Evolutionary conservation across 768 basidiomycete genomes (phyloP), one percentile per base, ranked within the genome.

Genomic region (Coprinopsis sp.): DNA sequence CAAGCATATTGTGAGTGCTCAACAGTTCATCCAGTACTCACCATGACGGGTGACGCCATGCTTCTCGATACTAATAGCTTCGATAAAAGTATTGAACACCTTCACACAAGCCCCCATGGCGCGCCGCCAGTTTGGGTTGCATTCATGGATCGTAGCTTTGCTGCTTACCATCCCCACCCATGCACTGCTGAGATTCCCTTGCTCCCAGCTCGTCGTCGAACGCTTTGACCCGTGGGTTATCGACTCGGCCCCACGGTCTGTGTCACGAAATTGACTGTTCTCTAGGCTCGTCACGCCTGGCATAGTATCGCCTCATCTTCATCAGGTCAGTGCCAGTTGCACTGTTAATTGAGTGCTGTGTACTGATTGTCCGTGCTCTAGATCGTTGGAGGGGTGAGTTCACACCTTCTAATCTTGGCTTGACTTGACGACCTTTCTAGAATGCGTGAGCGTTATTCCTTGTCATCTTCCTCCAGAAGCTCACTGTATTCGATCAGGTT

Each of bases 311-410:
- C 46, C 46, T 37, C 46, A 47, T 21, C 25, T 47, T 30, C 46
- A 47, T 24, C 46, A 47, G 46, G 46, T 47, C 19, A 30, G 36
- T 24, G 27, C 22, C 11, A 5, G 18, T 31, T 7, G 7, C 8
- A 21, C 22, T 19, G 38, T 5, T 24, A 40, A 8, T 36, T 6
- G 8, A 11, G 34, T 36, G 18, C 10, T 23, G 8, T 22, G 10
- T 6, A 40, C 38, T 24, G 36, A 37, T 18, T 21, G 10, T 37
- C 30, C 30, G 18, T 37, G 7, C 23, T 3, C 10, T 21, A 47
- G 46, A 47, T 47, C 27, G 46, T 47, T 22, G 46, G 46, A 28
- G 46, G 46, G 33, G 46, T 47, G 30, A 10, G 46, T 22, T 13
- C 14, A 31, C 14, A 13, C n/a, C 16, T 4, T 25, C 16, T 24